Base-by-base conservation (phyloP, 2,329 filamentous ascomycete genomes). In the Penicillium sp. region DNA sequence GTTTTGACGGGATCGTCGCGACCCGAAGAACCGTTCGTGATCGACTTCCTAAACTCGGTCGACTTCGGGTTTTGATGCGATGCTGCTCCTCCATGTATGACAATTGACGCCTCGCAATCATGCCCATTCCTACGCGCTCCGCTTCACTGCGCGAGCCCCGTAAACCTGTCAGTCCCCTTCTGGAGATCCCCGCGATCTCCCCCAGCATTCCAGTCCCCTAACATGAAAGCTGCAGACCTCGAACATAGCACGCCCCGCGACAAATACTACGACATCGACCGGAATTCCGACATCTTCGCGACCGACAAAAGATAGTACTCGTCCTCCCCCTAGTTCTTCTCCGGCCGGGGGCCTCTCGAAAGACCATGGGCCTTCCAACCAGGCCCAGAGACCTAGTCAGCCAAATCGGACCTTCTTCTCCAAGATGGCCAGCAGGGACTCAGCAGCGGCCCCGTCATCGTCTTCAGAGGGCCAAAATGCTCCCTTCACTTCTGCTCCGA, bases 121-220 rank as follows among this genome's bases (percentile, higher is more conserved):
- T 74, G 71, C 69, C 71, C 41, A 72, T 73, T 38, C 71, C 71
- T 16, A 73, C 69, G 28, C 69, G 70, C 22, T 70, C 69, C 13
- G 50, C 58, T 44, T 71, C 69, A 18, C 57, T 69, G 41, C 68
- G 69, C 33, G 70, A 71, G 30, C 64, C 68, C 38, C 64, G 63
- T 53, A 64, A 66, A 55, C 62, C 67, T 54, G 68, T 65, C 38
- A 64, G 64, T 62, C 22, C 25, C 38, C 42, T 27, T 25, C 28
- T 43, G 22, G 31, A 48, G 44, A 42, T 49, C 46, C 54, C 46
- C 50, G 40, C 52, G 13, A 24, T 45, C 43, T 57, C 31, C 44
- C 27, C 45, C 46, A 53, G 28, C 50, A 53, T 50, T 62, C 50
- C 59, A 63, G 48, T 53, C 28, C 42, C 51, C 54, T 47, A 52